phyloP scores from a whole-genome alignment of 2,329 filamentous ascomycete species.

The Remersonia thermophila region DNA sequence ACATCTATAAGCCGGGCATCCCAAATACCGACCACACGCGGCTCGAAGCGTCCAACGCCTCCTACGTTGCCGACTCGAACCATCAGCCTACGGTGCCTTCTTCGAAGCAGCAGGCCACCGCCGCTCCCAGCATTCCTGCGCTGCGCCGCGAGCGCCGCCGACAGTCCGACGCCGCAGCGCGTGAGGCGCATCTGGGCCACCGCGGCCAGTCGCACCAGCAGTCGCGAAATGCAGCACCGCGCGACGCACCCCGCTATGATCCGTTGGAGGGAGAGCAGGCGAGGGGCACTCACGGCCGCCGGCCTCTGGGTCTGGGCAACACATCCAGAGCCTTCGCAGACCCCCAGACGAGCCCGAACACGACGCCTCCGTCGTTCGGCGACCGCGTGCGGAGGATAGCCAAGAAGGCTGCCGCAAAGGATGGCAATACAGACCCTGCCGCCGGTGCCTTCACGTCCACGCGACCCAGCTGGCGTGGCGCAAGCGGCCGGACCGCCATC shows the following conservation, averaged over 20 bases:
- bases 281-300: constrained; percentile 40
- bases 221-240: constrained; percentile 8
- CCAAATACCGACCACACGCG: background rate
- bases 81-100: no score
- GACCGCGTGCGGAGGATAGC: constrained; percentile 33
- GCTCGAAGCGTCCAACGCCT: background rate
- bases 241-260: constrained; percentile 47
- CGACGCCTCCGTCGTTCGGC: constrained; percentile 27
- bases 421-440: constrained; percentile 22
- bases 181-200: constrained; percentile 28
- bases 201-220: constrained; percentile 9
- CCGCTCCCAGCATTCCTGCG: constrained; percentile 34
- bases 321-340: no score
- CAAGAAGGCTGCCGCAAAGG: constrained; percentile 18
- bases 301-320: constrained; percentile 19
- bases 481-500: constrained; percentile 54
- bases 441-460: constrained; percentile 25
- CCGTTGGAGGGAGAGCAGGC: constrained; percentile 55
- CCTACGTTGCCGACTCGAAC: no score
- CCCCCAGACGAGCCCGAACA: constrained; percentile 11
- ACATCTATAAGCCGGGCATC: background rate
- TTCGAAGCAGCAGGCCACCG: constrained; percentile 3
- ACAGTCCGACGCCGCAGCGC: constrained; percentile 30
- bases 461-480: constrained; percentile 57
- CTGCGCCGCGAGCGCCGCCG: constrained; percentile 40